Base-by-base conservation (phyloP, 2,329 filamentous ascomycete species). In the Fonsecaea multimorphosa region DNA sequence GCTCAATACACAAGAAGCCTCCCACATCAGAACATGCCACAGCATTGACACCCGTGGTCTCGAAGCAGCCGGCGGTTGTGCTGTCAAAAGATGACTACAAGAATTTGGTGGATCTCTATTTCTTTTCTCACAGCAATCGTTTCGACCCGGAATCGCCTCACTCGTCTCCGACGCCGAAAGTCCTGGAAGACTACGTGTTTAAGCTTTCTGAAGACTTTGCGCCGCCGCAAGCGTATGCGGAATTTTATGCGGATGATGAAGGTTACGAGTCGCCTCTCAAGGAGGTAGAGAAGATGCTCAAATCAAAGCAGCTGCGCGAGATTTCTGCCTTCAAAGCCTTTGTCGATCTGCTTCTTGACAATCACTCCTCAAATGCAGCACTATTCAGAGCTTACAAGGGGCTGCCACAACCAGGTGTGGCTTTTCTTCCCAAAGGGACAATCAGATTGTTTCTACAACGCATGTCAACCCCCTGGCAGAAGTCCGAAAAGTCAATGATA, bases 391-490 rank as follows among this genome's bases (percentile, higher is more conserved):
- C 81, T 0, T 89, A 88, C 74, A 78, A 79, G 67, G 73, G 76
- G 16, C 77, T 89, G 5, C 84, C 82, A 2, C 73, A 78, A 3
- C 87, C 86, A 0, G 82, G 85, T 29, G 79, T 87, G 0, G 75
- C 81, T 9, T 83, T 83, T 65, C 76, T 89, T 6, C 76, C 78
- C 1, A 75, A 78, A 22, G 66, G 74, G 3, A 78, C 87, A 55
- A 85, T 93, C 19, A 87, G 88, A 60, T 77, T 81, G 7, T 80
- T 96, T 22, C 80, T 96, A 59, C 86, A 85, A 61, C 85, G 88
- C 49, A 85, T 97, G 68, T 88, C 90, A 22, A 84, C 86, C 53
- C 79, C 80, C 12, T 85, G 87, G 8, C 82, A 83, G 44, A 85
- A 86, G 64, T 79, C 84, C 57, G 77, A 84, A 16, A 81, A 78